Conservation (phyloP, 1,284 basidiomycete species). For the Ustilago crameri region DNA sequence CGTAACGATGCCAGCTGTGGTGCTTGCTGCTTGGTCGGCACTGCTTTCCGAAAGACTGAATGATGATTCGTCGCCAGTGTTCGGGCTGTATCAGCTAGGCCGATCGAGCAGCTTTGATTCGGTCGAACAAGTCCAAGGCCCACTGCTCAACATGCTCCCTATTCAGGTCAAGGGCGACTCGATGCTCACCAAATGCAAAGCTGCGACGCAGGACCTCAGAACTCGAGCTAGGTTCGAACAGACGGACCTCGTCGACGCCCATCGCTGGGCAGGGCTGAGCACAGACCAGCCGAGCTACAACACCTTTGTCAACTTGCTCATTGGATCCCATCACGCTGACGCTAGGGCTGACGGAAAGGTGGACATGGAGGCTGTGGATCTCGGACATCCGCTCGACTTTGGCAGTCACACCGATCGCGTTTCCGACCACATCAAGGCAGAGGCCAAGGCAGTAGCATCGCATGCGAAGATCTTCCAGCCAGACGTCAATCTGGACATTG, state of each 20-base stretch:
- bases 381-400: conserved; percentile 33
- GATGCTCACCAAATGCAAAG: conserved; percentile 16
- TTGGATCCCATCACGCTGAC: conserved; percentile 12
- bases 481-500: conserved; percentile 34
- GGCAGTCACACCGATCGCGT: neutral
- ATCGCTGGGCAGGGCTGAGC: conserved; percentile 22
- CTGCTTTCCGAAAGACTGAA: conserved; percentile 18
- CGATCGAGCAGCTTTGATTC: conserved; percentile 36
- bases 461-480: conserved; percentile 14
- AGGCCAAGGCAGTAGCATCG: too few relatives aligned
- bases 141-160: conserved; percentile 54
- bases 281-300: conserved; percentile 37
- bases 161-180: conserved; percentile 18
- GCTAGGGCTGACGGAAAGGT: neutral
- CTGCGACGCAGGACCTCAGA: conserved; percentile 9
- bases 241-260: conserved; percentile 33
- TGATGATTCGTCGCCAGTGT: conserved; percentile 18
- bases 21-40: conserved; percentile 53
- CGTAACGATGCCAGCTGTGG: conserved; percentile 28
- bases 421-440: too few relatives aligned
- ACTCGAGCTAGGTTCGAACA: conserved; percentile 45
- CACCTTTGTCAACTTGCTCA: conserved; percentile 45
- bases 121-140: conserved; percentile 47
- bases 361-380: conserved; percentile 12
- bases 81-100: conserved; percentile 55